Percentiles rank a stretch among this genome's conserved stretches.
phyloP scores from a whole-genome alignment of 2,329 filamentous ascomycete genomes.

The Scedosporium minutisporum region DNA sequence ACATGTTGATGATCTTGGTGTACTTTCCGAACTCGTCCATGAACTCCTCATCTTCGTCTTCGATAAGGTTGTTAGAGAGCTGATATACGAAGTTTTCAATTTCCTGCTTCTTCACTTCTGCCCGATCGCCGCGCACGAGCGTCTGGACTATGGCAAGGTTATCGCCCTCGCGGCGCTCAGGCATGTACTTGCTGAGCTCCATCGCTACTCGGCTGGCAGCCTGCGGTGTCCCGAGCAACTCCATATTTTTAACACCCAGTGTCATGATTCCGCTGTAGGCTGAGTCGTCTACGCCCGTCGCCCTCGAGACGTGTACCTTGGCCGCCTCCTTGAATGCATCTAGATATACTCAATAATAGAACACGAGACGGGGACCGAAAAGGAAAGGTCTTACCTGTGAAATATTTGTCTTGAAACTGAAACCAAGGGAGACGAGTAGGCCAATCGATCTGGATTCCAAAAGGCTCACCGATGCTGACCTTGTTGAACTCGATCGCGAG shows the following conservation, averaged over 20 bases:
- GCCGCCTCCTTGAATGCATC: too few relatives aligned
- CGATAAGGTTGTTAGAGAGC: conserved; percentile 1
- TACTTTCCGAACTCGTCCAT: not conserved
- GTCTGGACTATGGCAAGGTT: not conserved
- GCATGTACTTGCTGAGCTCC: not conserved
- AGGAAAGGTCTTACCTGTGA: not conserved
- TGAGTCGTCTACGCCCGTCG: not conserved
- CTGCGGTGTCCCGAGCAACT: not conserved
- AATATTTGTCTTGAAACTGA: conserved; percentile 2
- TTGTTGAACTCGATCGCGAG: not conserved
- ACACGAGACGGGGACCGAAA: too few relatives aligned
- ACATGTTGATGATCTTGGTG: conserved; percentile 1
- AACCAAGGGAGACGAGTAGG: conserved; percentile 1
- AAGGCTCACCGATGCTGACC: not conserved
- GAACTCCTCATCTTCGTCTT: not conserved
- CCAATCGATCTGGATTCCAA: not conserved
- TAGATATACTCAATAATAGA: too few relatives aligned
- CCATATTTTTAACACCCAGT: not conserved
- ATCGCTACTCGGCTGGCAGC: not conserved
- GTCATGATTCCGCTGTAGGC: not conserved
- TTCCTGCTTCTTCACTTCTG: not conserved
- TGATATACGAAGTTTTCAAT: conserved; percentile 1
- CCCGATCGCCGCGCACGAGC: not conserved
- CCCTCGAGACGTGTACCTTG: too few relatives aligned
- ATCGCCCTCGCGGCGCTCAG: not conserved